These are phyloP conservation scores for Tirmania nivea DNA, from an alignment of 495 filamentous ascomycete genomes.

Conservation along the genomic window DNA sequence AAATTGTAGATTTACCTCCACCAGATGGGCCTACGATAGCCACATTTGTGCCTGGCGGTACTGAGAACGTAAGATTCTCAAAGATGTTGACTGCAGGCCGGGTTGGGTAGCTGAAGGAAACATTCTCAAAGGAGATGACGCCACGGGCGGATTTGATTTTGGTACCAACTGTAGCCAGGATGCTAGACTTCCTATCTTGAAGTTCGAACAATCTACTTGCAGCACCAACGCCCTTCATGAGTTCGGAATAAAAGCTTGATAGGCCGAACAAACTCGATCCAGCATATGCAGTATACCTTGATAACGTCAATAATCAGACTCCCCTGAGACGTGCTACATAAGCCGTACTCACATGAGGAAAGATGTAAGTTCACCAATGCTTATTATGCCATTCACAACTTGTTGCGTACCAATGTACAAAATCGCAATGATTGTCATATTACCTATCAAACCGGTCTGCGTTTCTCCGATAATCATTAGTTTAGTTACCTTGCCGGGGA, in stretches of 20 bases:
- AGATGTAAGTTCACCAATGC: slow-evolving; percentile 78
- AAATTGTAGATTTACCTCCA: slow-evolving; percentile 88
- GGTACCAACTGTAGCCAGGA: slow-evolving; percentile 58
- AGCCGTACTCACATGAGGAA: slow-evolving; percentile 64
- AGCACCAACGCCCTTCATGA: slow-evolving; percentile 96
- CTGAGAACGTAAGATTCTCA: slow-evolving; percentile 66
- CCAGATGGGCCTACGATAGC: slow-evolving; percentile 91
- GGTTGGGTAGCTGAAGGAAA: slow-evolving; percentile 77
- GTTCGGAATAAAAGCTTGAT: slow-evolving; percentile 87
- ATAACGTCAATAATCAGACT: slow-evolving; percentile 1
- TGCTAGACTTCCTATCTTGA: slow-evolving; percentile 75
- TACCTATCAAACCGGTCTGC: slow-evolving; percentile 67
- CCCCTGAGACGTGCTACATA: background rate
- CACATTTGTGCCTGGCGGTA: slow-evolving; percentile 79
- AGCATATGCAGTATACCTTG: slow-evolving; percentile 19
- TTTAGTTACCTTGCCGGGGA: background rate
- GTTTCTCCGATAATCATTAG: slow-evolving; percentile 8
- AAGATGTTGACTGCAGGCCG: slow-evolving; percentile 81
- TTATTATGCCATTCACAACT: slow-evolving; percentile 67
- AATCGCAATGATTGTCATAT: slow-evolving; percentile 85
- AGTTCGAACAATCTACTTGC: slow-evolving; percentile 88
- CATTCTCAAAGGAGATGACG: slow-evolving; percentile 62
- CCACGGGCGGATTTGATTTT: slow-evolving; percentile 66
- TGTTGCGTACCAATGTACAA: slow-evolving; percentile 79
- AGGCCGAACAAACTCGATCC: slow-evolving; percentile 60